These are phyloP conservation scores for Trichosporon coremiiforme DNA, from an alignment of 1,284 basidiomycete genomes.

Conservation along the genomic window DNA sequence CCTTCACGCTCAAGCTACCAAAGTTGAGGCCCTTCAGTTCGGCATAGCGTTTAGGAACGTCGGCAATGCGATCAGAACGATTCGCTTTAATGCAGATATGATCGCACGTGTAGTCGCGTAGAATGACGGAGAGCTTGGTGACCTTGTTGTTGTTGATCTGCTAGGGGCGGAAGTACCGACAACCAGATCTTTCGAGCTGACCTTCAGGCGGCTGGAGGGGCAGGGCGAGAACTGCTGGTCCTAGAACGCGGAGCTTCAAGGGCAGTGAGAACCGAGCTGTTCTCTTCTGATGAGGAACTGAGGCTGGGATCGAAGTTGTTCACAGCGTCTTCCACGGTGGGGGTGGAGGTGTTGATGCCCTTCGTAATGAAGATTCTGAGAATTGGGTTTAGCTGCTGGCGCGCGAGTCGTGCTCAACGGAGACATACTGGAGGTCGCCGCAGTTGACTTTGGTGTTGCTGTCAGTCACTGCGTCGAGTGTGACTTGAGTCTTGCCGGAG, in stretches of 20 bases:
- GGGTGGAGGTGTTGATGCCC: too few relatives aligned
- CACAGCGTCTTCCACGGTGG: not conserved
- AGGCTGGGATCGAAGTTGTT: not conserved
- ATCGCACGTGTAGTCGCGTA: not conserved
- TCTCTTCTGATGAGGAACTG: not conserved
- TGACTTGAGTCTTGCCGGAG: not conserved
- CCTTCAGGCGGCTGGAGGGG: not conserved
- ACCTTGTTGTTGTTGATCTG: not conserved
- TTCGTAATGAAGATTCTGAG: not conserved
- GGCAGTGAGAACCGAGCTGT: not conserved
- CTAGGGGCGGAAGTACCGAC: not conserved
- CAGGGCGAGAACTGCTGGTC: not conserved
- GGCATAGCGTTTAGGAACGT: not conserved
- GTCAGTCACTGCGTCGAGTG: not conserved
- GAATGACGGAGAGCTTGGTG: not conserved
- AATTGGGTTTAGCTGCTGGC: not conserved
- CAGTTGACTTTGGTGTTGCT: not conserved
- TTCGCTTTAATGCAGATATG: not conserved
- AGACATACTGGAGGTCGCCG: not conserved
- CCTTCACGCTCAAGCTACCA: not conserved
- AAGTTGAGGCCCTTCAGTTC: not conserved
- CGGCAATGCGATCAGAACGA: not conserved
- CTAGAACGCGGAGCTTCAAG: not conserved
- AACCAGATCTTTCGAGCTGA: not conserved
- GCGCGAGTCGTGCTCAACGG: too few relatives aligned